These are phyloP conservation scores for Pyricularia sp. DNA, from an alignment of 2,329 filamentous ascomycete genomes.

Conservation along the genomic window DNA sequence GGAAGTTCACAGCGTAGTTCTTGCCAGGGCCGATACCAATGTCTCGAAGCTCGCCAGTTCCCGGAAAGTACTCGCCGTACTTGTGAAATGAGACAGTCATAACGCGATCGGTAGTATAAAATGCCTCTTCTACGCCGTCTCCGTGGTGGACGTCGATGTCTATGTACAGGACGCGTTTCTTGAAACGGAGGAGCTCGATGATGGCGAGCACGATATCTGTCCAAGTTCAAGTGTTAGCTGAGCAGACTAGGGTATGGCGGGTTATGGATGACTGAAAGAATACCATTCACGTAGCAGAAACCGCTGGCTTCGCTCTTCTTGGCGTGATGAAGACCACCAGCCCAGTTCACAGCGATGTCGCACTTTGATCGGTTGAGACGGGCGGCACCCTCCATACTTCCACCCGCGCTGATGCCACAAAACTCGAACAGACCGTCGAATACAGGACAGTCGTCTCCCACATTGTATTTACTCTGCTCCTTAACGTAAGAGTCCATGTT, in stretches of 20 bases:
- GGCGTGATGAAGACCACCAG: conserved; percentile 89
- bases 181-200: conserved; percentile 77
- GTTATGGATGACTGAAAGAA: conserved; percentile 13
- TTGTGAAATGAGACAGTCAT: conserved; percentile 95
- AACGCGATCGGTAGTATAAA: conserved; percentile 71
- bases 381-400: conserved; percentile 84
- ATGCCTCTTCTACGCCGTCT: conserved; percentile 75
- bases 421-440: conserved; percentile 98
- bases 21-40: conserved; percentile 81
- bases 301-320: conserved; percentile 94
- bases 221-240: conserved; percentile 21
- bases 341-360: conserved; percentile 98
- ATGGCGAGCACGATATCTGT: conserved; percentile 88
- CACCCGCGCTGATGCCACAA: conserved; percentile 86
- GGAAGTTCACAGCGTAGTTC: conserved; percentile 83
- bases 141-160: conserved; percentile 83
- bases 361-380: conserved; percentile 83
- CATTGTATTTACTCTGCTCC: conserved; percentile 88
- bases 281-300: conserved; percentile 97
- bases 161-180: conserved; percentile 93
- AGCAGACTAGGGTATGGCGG: too few relatives aligned
- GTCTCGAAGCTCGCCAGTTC: conserved; percentile 75
- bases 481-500: conserved; percentile 92
- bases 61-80: conserved; percentile 92
- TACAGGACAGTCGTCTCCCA: conserved; percentile 92